A percentile compares a stretch with the other conserved stretches of the same genome.
These are phyloP conservation scores for Conticribra weissflogii DNA, from an alignment of 108 stramenopile species.

Conservation along the genomic window DNA sequence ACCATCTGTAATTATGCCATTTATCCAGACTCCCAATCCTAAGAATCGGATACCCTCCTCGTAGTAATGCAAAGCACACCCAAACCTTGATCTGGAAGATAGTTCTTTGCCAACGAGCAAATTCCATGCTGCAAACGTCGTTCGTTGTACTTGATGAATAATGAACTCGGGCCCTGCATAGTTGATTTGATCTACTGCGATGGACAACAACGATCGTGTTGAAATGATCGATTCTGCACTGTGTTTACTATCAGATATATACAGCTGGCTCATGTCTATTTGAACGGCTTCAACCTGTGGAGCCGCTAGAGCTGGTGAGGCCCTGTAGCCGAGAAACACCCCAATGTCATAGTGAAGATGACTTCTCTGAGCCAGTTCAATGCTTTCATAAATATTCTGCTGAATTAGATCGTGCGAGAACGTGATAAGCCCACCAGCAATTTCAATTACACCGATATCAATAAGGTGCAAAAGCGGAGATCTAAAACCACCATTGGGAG, in stretches of 20 bases:
- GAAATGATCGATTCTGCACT: not conserved
- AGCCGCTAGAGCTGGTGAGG: no score
- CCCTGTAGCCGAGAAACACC: not conserved
- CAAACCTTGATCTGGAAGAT: not conserved
- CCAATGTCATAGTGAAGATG: conserved; percentile 10
- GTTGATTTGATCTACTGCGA: conserved; percentile 18
- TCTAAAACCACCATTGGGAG: not conserved
- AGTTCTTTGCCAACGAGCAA: not conserved
- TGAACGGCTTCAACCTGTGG: not conserved
- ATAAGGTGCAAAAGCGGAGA: conserved; percentile 1
- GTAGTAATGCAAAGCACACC: conserved; percentile 15
- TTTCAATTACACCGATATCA: conserved; percentile 15
- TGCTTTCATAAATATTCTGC: conserved; percentile 17
- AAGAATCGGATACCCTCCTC: conserved; percentile 16
- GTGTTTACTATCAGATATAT: not conserved
- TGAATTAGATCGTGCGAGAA: conserved; percentile 29
- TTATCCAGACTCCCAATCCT: not conserved
- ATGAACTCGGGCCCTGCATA: not conserved
- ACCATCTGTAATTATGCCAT: not conserved
- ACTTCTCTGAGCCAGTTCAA: not conserved
- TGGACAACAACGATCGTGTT: not conserved
- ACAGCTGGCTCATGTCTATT: not conserved
- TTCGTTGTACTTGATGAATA: conserved; percentile 1
- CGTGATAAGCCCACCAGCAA: not conserved
- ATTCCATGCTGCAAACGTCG: conserved; percentile 11